Base-by-base conservation (phyloP, 2,329 filamentous ascomycete genomes). In the Sclerotinia spermophila region DNA sequence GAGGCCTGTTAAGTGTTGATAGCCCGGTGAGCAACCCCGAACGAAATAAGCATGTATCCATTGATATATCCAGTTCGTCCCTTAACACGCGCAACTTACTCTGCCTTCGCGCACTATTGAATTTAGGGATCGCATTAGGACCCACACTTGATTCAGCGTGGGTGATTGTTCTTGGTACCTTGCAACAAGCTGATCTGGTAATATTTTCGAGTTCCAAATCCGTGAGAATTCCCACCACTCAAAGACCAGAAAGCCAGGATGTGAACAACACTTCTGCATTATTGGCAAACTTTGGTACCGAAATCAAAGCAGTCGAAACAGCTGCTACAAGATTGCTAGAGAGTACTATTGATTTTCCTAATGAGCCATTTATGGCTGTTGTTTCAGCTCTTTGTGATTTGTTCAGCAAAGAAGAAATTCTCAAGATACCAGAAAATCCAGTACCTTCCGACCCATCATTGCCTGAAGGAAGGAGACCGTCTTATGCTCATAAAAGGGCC, bases 181-280 rank as follows among this genome's bases (percentile, higher is more conserved):
- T 99, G 11, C 94, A 97, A 77, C 93, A 97, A 79, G 94, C 95
- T 3, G 96, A 98, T 76, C 89, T 97, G 73, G 90, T 98, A 5
- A 85, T 97, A 38, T 92, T 90, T 62, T 78, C 79, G 21, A 80
- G 79, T 69, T 86, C 87, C 17, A 88, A 85, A 21, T 79, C 83
- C 6, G 82, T 86, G 0, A 83, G 84, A 68, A 85, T 85, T 2
- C 82, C 85, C 8, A 82, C 86, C 83, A 8, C 81, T 80, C 71
- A 82, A 79, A 38, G 87, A 86, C 73, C 79, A 81, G 58, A 83
- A 79, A 60, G 82, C 81, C 24, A 81, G 78, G 51, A 82, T 77
- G 64, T 80, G 80, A 69, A 67, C 55, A 77, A 76, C 56, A 71
- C 68, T 42, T 74, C 74, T 38, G 78, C 59, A 30, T 81, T 87